phyloP scores from a whole-genome alignment of 208 protist species.

The Tritrichomonas musculus region DNA sequence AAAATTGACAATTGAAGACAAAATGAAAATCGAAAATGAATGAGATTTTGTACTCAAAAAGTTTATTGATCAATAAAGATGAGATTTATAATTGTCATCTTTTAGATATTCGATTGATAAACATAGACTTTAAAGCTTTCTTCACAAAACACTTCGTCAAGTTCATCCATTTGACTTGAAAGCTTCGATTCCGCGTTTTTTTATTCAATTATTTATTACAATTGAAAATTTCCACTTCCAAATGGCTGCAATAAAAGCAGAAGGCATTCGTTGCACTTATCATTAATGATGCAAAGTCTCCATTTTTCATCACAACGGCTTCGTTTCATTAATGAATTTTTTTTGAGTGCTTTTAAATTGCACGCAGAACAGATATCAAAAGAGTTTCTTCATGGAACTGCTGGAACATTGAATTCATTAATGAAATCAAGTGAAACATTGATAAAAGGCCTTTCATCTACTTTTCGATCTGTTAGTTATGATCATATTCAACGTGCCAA shows the following conservation, averaged over 20 bases:
- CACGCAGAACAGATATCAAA: neutral
- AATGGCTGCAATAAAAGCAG: neutral
- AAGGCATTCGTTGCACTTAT: neutral
- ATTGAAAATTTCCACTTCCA: neutral
- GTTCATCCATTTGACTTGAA: too few relatives aligned
- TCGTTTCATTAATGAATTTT: neutral
- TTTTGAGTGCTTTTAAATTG: neutral
- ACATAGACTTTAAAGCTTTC: too few relatives aligned
- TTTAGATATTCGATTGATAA: too few relatives aligned
- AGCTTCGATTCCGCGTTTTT: neutral
- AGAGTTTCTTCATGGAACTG: neutral
- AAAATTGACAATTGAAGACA: too few relatives aligned
- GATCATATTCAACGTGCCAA: neutral
- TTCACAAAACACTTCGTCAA: too few relatives aligned
- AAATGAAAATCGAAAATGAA: too few relatives aligned
- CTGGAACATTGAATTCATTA: neutral
- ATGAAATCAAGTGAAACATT: neutral
- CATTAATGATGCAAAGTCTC: neutral
- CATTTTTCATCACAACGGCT: neutral
- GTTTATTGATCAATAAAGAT: too few relatives aligned
- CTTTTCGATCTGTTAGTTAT: neutral
- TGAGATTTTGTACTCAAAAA: too few relatives aligned
- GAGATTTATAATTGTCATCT: too few relatives aligned
- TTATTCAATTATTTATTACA: neutral
- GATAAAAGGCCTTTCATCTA: neutral